Evolutionary conservation across 225 moss, liverwort and hornwort genomes (phyloP), one percentile per base, ranked within the genome.

Genomic region (Takakia lepidozioides): DNA sequence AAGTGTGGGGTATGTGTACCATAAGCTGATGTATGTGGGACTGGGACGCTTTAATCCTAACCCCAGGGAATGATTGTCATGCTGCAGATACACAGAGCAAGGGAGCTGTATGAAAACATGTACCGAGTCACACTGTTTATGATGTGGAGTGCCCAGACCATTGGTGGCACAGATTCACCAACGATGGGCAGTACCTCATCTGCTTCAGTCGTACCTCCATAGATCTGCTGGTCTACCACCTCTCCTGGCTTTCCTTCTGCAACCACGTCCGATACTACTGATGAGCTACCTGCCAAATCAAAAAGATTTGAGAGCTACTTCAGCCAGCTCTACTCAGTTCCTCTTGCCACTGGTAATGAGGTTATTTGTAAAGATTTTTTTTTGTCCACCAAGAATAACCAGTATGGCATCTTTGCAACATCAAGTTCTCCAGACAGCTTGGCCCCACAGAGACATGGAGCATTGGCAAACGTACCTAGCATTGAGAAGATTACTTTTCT

Each of bases 101-200:
- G 98, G 59, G 70, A 76, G 45, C 61, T 98, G 5, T 98, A 98
- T 60, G 91, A 98, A 70, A 98, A 83, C 63, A 76, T 42, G 76
- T 98, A 28, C 98, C 98, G 54, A 85, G 76, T 61, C 81, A 91
- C 68, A 98, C 98, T 9, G 78, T 91, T 24, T 98, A 87, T 50
- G 98, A 98, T 27, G 83, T 98, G 46, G 98, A 91, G 34, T 98
- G 91, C 59, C 98, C 98, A 18, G 98, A 98, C 54, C 85, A 80
- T 56, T 78, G 69, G 58, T 91, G 87, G 63, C 87, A 91, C 40
- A 82, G 91, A 64, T 91, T 98, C 66, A 87, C 91, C 35, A 83
- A 85, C 62, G 98, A 98, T 72, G 98, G 98, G 58, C 91, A 98
- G 63, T 98, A 85, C 62, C 74, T 98, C 46, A 87, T 98, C 45